A percentile compares a stretch with the other conserved stretches of the same genome.
Conservation (phyloP, 805 yeast species). For the Kodamaea neixiangensis region DNA sequence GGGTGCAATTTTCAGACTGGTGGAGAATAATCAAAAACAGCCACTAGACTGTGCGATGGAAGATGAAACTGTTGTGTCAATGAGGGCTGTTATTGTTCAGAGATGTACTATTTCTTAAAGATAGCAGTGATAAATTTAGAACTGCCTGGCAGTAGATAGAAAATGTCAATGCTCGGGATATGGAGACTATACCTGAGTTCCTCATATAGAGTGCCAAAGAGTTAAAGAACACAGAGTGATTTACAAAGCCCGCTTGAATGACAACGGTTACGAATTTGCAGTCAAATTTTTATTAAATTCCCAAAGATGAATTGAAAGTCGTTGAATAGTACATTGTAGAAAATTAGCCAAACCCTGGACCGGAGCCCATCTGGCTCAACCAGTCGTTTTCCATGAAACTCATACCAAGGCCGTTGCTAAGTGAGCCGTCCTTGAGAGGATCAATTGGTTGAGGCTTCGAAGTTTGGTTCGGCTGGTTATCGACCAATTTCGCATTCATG, state of each 20-base stretch:
- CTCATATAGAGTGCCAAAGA: too few relatives aligned
- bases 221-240: neutral
- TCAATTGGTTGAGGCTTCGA: slow-evolving; percentile 9
- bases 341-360: slow-evolving; percentile 29
- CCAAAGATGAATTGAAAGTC: neutral
- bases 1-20: neutral
- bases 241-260: neutral
- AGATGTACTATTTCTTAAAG: too few relatives aligned
- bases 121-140: too few relatives aligned
- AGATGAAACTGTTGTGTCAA: neutral
- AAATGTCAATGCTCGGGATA: too few relatives aligned
- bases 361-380: slow-evolving; percentile 35
- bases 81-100: neutral
- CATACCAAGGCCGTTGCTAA: slow-evolving; percentile 10
- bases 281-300: neutral
- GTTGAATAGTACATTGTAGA: neutral
- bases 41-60: neutral
- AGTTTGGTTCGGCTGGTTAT: slow-evolving; percentile 1
- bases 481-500: slow-evolving; percentile 6
- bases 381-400: slow-evolving; percentile 24
- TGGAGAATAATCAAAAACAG: neutral
- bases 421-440: slow-evolving; percentile 7
- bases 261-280: neutral
- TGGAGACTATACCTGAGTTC: too few relatives aligned
- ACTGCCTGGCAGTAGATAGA: too few relatives aligned